phyloP scores from a whole-genome alignment of 495 filamentous ascomycete species.

The Hyaloscypha bicolor region DNA sequence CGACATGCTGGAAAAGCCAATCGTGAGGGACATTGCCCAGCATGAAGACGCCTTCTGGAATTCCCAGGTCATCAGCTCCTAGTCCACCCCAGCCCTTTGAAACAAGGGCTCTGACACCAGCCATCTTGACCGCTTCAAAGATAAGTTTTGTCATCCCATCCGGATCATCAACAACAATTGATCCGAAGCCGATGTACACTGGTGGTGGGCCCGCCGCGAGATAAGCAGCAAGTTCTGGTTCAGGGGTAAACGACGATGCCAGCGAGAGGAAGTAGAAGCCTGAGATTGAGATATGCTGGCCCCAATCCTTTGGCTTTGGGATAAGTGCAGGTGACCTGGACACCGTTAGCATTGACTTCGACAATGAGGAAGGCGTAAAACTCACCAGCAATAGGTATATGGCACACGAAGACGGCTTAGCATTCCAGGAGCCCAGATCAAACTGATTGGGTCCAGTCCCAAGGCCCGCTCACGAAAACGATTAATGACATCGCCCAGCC shows the following conservation, averaged over 20 bases:
- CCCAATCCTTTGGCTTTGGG: constrained; percentile 78
- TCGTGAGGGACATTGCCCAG: constrained; percentile 80
- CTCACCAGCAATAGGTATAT: constrained; percentile 75
- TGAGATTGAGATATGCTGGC: constrained; percentile 66
- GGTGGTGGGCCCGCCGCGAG: constrained; percentile 68
- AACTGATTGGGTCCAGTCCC: constrained; percentile 65
- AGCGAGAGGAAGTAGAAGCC: constrained; percentile 76
- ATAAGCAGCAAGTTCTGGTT: constrained; percentile 62
- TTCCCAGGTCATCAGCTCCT: constrained; percentile 59
- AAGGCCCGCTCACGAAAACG: constrained; percentile 66
- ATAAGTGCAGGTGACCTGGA: constrained; percentile 72
- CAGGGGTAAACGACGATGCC: constrained; percentile 65
- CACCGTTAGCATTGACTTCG: neutral
- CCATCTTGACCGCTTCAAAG: constrained; percentile 65
- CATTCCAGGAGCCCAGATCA: constrained; percentile 68
- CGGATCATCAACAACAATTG: constrained; percentile 79
- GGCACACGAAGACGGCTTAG: constrained; percentile 67
- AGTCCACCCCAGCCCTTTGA: constrained; percentile 83
- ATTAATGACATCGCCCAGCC: constrained; percentile 76
- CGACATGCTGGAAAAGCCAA: constrained; percentile 78
- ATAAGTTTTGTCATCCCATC: constrained; percentile 65
- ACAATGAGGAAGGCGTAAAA: neutral
- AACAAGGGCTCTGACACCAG: constrained; percentile 72
- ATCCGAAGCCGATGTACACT: constrained; percentile 82
- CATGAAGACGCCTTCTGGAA: constrained; percentile 73